Evolutionary conservation across 2,329 filamentous ascomycete species (phyloP), one percentile per base, ranked within the genome.

Genomic region (Apiospora aurea): DNA sequence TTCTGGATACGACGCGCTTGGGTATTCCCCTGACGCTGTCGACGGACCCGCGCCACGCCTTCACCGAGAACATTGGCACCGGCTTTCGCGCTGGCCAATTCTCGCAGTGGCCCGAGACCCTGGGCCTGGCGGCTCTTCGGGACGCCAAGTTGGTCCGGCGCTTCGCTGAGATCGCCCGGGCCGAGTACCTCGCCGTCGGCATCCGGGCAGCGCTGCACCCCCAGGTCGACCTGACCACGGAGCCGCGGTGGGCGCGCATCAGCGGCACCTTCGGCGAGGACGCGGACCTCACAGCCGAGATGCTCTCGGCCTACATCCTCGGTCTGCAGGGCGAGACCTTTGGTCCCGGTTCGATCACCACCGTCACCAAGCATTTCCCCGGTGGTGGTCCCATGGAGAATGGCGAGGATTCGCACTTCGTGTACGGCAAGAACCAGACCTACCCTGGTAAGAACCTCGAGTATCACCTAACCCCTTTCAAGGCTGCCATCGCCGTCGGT

Each of bases 361-460:
- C 86, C 0, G 83, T 87, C 1, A 87, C 86, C 0, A 88, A 88
- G 77, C 86, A 89, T 73, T 88, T 89, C 74, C 86, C 87, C 0
- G 87, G 87, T 5, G 85, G 82, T 10, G 87, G 87, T 0, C 82
- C 86, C 0, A 81, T 68, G 75, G 78, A 86, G 71, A 78, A 85
- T 67, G 87, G 87, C 26, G 85, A 88, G 67, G 87, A 88, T 74
- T 83, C 85, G 21, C 87, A 88, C 71, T 88, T 88, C 73, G 77
- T 78, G 0, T 87, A 87, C 71, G 87, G 87, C 44, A 86, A 87
- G 76, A 86, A 88, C 70, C 80, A 83, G 72, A 84, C 83, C 0
- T 89, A 88, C 68, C 87, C 86, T 0, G 87, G 86, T 1, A 76
- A 83, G 51, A 87, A 88, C 72, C 80, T 86, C 13, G 85, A 87